Evolutionary conservation across 2,329 filamentous ascomycete genomes (phyloP), one percentile per base, ranked within the genome.

Genomic region (Periconia sp.): DNA sequence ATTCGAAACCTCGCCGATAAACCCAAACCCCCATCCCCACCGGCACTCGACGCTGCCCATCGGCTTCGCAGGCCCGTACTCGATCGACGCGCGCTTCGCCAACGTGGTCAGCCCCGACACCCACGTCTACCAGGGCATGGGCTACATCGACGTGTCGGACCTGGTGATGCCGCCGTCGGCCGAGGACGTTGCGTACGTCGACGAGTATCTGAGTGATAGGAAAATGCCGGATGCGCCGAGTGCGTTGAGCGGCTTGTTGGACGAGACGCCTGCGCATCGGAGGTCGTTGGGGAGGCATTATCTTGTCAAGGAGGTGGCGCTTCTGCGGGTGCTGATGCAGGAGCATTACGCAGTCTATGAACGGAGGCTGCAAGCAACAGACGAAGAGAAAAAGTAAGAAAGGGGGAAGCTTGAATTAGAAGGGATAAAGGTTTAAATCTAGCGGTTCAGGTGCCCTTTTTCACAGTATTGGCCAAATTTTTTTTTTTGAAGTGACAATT

Each of bases 261-360:
- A 26, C 7, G 42, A 50, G 21, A 25, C 24, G 12, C 37, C 31
- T 9, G 37, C 22, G 28, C 25, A 52, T 16, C 33, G 54, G 25
- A 51, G 56, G 36, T 37, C 25, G 3, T 40, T 61, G 25, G 54
- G 38, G 9, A 16, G 36, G 15, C 33, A 46, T 32, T 63, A 63
- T 44, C 38, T 56, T 13, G 54, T 56, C 12, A 56, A 52, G 39
- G 58, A 61, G 32, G 53, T 55, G 16, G 36, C 39, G 10, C 38
- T 63, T n/a, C 30, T 61, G 32, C 50, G 54, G 28, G 50, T 57
- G 12, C 28, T 48, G 4, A 59, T 61, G 46, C 38, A 40, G 21
- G 49, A 56, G 31, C 46, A 57, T 17, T 61, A 52, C 22, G 17
- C 44, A 30, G 25, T 49, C 1, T 57, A 52, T 28, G n/a, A n/a